Conservation (phyloP, 257 asterid species). For the Nicotiana noctiflora region DNA sequence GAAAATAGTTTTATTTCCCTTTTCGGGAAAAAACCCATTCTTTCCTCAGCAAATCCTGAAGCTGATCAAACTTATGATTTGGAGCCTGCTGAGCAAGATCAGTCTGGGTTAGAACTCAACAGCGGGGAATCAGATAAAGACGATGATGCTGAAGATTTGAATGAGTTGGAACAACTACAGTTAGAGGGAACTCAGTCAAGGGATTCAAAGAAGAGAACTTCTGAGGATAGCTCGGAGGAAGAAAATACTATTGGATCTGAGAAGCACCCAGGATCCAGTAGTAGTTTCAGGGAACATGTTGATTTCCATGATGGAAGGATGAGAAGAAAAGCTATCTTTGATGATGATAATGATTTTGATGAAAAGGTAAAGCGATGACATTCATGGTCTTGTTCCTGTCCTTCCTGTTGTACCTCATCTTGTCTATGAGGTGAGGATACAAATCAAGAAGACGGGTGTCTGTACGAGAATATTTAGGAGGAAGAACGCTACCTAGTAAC, state of each 20-base stretch:
- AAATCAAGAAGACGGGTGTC: not conserved
- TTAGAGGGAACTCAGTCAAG: slow-evolving; percentile 15
- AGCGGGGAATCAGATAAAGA: slow-evolving; percentile 45
- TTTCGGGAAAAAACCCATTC: slow-evolving; percentile 45
- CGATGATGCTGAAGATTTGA: slow-evolving; percentile 35
- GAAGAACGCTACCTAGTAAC: not conserved
- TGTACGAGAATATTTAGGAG: not conserved
- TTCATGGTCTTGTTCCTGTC: slow-evolving; percentile 1
- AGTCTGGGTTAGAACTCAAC: slow-evolving; percentile 28
- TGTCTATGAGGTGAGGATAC: not conserved
- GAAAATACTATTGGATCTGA: slow-evolving; percentile 34
- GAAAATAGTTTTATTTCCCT: slow-evolving; percentile 60
- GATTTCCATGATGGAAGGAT: slow-evolving; percentile 74
- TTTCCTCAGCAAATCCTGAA: slow-evolving; percentile 23
- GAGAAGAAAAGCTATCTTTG: slow-evolving; percentile 90
- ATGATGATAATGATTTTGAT: slow-evolving; percentile 41
- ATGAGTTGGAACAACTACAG: slow-evolving; percentile 29
- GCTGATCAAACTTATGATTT: slow-evolving; percentile 16
- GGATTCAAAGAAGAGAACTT: slow-evolving; percentile 21
- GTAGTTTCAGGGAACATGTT: slow-evolving; percentile 43
- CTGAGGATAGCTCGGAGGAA: slow-evolving; percentile 46
- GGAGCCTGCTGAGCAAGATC: slow-evolving; percentile 36
- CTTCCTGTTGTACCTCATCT: not conserved
- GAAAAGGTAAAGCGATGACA: slow-evolving; percentile 33
- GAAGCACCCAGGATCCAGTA: slow-evolving; percentile 20